These are phyloP conservation scores for Luffa acutangula DNA, from an alignment of 306 rosid genomes.

Conservation along the genomic window DNA sequence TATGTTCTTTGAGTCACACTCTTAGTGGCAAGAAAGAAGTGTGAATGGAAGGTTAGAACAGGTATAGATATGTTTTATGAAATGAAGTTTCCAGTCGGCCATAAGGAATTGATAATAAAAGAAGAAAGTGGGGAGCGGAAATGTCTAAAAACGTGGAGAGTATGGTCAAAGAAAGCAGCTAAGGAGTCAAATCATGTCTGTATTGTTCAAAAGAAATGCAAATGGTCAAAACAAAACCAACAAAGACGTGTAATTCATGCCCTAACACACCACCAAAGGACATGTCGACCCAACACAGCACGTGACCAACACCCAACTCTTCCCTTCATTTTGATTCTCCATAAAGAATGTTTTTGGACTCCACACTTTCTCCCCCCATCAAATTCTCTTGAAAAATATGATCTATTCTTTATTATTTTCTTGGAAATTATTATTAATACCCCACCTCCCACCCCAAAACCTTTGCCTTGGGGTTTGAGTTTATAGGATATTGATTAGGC, in stretches of 20 bases:
- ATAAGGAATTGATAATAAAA: not conserved
- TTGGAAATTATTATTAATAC: not conserved
- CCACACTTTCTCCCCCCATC: not conserved
- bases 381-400: not conserved
- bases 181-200: conserved; percentile 5
- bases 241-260: conserved; percentile 10
- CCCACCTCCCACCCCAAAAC: not conserved
- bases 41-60: not conserved
- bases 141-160: conserved; percentile 5
- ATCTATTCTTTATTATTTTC: not conserved
- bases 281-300: not conserved
- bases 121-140: not conserved
- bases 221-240: conserved; percentile 1
- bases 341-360: conserved; percentile 12
- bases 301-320: not conserved
- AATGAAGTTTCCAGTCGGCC: not conserved
- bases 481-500: not conserved
- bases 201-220: not conserved
- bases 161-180: conserved; percentile 13
- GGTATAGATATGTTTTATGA: not conserved
- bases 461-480: not conserved
- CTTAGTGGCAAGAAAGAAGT: too few species aligned
- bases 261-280: not conserved
- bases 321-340: not conserved
- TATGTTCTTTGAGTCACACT: too few species aligned